Evolutionary conservation across 1,139 yeast species (phyloP).

Genomic region (Pichia sp.): DNA sequence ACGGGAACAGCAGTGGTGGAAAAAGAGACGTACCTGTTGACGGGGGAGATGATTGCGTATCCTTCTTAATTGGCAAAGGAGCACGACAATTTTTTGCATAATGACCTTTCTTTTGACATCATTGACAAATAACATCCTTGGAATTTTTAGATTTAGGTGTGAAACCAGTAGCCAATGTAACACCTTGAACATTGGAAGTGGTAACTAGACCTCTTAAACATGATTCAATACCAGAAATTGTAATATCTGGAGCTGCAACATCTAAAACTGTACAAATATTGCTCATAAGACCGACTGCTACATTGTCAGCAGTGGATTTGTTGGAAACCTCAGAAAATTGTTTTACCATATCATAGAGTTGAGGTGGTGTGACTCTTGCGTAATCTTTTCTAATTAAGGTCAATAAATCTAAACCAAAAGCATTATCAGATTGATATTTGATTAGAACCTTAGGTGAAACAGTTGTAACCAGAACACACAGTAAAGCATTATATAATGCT

Average conservation of each 20-base stretch:
- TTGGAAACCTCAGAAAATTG: background rate
- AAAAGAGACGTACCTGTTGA: background rate
- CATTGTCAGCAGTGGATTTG: background rate
- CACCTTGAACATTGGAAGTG: background rate
- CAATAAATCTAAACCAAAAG: background rate
- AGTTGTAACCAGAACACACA: too few species aligned
- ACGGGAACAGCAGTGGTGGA: background rate
- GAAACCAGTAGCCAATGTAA: background rate
- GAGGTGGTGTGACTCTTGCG: background rate
- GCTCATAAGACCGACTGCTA: background rate
- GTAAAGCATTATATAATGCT: too few species aligned
- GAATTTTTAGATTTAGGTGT: background rate
- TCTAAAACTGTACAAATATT: background rate
- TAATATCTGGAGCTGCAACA: background rate
- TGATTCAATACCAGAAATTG: background rate
- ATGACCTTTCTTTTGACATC: background rate
- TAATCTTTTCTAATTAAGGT: background rate
- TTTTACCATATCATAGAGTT: background rate
- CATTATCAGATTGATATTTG: background rate
- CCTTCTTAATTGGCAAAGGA: background rate
- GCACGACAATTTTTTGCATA: background rate
- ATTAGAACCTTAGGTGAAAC: too few species aligned
- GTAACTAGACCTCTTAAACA: background rate
- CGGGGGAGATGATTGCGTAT: background rate
- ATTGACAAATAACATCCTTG: background rate